These are phyloP conservation scores for Scalesia atractyloides DNA, from an alignment of 129 eudicot genomes.

Conservation along the genomic window DNA sequence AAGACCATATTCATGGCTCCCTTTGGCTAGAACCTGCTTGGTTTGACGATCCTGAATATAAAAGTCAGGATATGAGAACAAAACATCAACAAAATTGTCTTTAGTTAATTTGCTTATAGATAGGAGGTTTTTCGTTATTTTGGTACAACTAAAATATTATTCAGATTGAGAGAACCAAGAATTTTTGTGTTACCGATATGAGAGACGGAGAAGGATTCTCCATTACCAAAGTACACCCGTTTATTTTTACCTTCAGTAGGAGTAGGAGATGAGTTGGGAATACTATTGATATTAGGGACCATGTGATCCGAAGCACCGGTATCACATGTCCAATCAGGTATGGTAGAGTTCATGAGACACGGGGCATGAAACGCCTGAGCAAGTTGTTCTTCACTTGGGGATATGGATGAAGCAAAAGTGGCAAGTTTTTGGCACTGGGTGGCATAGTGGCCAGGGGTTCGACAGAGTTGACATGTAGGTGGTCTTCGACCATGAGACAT, in stretches of 20 bases:
- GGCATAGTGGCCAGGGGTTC: too few relatives aligned
- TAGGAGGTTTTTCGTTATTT: not conserved
- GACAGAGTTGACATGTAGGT: too few relatives aligned
- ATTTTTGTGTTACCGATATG: not conserved
- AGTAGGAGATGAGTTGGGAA: not conserved
- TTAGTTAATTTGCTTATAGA: not conserved
- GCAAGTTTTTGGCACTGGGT: too few relatives aligned
- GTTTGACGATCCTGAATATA: not conserved
- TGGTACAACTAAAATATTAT: not conserved
- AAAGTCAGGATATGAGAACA: not conserved
- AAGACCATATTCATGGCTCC: not conserved
- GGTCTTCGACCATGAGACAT: too few relatives aligned
- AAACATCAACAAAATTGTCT: not conserved
- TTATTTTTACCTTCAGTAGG: not conserved
- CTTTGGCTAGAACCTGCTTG: not conserved
- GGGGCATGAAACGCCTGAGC: not conserved
- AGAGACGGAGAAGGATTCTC: not conserved
- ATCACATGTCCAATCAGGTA: not conserved
- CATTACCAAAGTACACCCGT: not conserved
- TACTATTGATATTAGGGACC: not conserved
- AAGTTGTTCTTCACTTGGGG: not conserved
- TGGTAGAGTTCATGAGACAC: not conserved
- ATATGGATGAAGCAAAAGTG: too few relatives aligned
- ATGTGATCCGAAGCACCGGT: not conserved
- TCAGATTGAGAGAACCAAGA: not conserved